Conservation (phyloP, 2,329 filamentous ascomycete genomes). For the Fusarium redolens region DNA sequence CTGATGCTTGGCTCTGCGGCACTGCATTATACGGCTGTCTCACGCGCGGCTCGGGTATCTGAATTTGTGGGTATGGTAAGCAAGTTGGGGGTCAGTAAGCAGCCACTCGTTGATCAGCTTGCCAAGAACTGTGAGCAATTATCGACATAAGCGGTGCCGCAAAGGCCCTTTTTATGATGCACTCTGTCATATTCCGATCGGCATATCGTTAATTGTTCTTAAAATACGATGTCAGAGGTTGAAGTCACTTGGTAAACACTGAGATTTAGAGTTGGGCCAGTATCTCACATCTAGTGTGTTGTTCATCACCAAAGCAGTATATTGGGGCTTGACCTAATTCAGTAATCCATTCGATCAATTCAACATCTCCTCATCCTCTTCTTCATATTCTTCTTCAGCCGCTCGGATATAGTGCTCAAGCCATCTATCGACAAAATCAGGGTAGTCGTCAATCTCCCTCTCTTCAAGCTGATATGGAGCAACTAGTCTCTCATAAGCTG, state of each 20-base stretch:
- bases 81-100: background rate
- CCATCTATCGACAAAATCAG: background rate
- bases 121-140: background rate
- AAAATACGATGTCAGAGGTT: background rate
- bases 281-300: background rate
- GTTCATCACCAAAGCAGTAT: background rate
- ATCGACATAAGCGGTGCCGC: background rate
- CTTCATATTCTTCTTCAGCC: background rate
- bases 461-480: background rate
- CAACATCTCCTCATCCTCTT: background rate
- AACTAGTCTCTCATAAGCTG: background rate
- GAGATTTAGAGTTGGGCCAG: fast-evolving
- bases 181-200: fast-evolving
- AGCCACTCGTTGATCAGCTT: background rate
- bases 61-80: background rate
- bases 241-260: fast-evolving
- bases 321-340: background rate
- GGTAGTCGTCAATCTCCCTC: background rate
- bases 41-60: background rate
- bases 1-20: background rate
- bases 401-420: background rate
- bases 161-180: background rate
- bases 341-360: background rate
- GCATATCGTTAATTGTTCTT: background rate
- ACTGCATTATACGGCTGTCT: background rate